Percentiles rank a stretch among this genome's conserved stretches.
Evolutionary conservation across 805 yeast genomes (phyloP).

Genomic region (Grigorovia humatica): DNA sequence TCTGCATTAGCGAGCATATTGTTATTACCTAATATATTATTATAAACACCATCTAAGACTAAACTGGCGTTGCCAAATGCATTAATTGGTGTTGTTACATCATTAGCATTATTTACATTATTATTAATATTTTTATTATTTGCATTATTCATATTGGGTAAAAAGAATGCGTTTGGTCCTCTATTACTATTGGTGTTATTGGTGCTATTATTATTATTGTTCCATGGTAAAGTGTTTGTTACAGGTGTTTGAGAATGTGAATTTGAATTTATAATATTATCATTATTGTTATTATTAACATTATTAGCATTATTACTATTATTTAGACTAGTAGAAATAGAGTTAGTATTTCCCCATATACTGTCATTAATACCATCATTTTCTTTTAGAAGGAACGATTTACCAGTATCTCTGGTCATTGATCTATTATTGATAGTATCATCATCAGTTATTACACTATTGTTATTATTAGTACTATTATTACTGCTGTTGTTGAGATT

Average conservation of each 20-base stretch:
- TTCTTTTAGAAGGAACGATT: conserved; percentile 34
- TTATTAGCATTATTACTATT: background rate
- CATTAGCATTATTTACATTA: background rate
- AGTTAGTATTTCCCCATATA: conserved; percentile 22
- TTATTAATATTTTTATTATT: background rate
- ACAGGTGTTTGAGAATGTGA: background rate
- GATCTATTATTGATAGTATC: conserved; percentile 2
- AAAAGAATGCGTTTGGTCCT: conserved; percentile 10
- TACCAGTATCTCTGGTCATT: conserved; percentile 30
- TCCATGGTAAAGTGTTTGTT: conserved; percentile 2
- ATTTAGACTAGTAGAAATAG: conserved; percentile 2
- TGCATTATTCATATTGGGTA: conserved; percentile 2
- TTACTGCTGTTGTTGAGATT: background rate
- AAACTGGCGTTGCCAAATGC: background rate
- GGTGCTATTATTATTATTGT: background rate
- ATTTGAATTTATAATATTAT: background rate
- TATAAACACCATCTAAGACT: background rate
- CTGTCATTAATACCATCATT: conserved; percentile 28
- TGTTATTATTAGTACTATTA: background rate
- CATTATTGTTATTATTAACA: background rate
- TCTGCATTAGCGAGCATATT: background rate
- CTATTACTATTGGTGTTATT: conserved; percentile 3
- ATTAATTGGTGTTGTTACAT: background rate
- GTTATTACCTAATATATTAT: background rate
- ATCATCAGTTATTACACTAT: background rate